Percentiles rank a stretch among this genome's conserved stretches.
phyloP scores from a whole-genome alignment of 345 rosid species.

The Boechera divaricarpa region DNA sequence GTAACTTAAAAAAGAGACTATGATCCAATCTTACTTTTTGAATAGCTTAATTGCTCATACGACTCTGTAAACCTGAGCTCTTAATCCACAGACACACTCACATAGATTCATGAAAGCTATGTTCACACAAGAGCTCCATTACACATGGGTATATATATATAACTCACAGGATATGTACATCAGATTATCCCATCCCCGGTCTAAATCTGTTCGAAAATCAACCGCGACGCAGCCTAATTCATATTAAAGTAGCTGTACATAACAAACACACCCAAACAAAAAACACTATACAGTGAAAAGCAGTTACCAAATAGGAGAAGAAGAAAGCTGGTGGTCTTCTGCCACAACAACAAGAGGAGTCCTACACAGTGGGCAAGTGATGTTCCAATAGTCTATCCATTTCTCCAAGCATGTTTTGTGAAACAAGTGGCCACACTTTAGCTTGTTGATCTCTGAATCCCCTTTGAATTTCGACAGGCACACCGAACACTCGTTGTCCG shows the following conservation, averaged over 20 bases:
- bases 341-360: conserved; percentile 56
- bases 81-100: conserved; percentile 17
- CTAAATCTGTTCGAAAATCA: conserved; percentile 29
- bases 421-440: conserved; percentile 73
- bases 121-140: conserved; percentile 31
- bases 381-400: conserved; percentile 75
- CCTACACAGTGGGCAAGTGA: conserved; percentile 82
- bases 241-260: conserved; percentile 39
- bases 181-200: conserved; percentile 45
- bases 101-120: conserved; percentile 29
- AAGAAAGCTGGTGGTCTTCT: conserved; percentile 54
- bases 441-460: conserved; percentile 65
- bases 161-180: conserved; percentile 41
- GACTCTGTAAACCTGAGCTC: neutral
- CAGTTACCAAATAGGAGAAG: conserved; percentile 57
- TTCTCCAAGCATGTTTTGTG: conserved; percentile 80
- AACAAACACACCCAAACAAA: conserved; percentile 33
- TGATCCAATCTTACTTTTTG: neutral
- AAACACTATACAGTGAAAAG: conserved; percentile 32
- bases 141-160: conserved; percentile 39
- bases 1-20: neutral
- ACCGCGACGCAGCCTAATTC: conserved; percentile 45
- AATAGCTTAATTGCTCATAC: neutral
- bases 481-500: conserved; percentile 71
- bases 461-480: conserved; percentile 65